These are phyloP conservation scores for Daldinia decipiens DNA, from an alignment of 495 filamentous ascomycete species.

Conservation along the genomic window DNA sequence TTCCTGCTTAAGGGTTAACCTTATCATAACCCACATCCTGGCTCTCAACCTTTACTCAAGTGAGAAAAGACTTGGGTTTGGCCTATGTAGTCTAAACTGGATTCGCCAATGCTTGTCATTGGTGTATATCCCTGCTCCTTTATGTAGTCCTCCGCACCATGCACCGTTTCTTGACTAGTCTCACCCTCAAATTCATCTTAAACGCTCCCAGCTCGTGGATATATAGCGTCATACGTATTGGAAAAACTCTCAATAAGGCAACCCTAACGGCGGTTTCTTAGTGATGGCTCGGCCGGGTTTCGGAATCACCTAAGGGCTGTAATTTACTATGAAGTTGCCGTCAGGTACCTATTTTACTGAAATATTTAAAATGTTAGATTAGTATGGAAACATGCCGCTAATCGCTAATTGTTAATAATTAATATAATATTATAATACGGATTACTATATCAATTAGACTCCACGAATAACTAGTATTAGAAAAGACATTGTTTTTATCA, in stretches of 20 bases:
- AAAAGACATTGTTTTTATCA: background rate
- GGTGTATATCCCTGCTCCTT: conserved; percentile 3
- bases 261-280: conserved; percentile 28
- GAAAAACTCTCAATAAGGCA: conserved; percentile 3
- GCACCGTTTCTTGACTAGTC: conserved; percentile 35
- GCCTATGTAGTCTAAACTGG: conserved; percentile 21
- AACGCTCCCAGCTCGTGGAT: conserved; percentile 11
- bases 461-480: background rate
- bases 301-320: conserved; percentile 1
- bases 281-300: conserved; percentile 1
- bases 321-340: background rate
- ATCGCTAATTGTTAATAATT: background rate
- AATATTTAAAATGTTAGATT: background rate
- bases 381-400: background rate
- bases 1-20: conserved; percentile 38
- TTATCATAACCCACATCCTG: conserved; percentile 24
- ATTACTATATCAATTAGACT: background rate
- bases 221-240: conserved; percentile 1
- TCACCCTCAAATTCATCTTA: conserved; percentile 28
- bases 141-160: conserved; percentile 21
- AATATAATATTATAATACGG: background rate
- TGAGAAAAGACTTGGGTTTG: conserved; percentile 6
- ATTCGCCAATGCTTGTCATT: conserved; percentile 15
- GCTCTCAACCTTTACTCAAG: conserved; percentile 12
- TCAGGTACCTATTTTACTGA: background rate